Evolutionary conservation across 2,329 filamentous ascomycete species (phyloP).

Genomic region (Pseudogymnoascus sp.): DNA sequence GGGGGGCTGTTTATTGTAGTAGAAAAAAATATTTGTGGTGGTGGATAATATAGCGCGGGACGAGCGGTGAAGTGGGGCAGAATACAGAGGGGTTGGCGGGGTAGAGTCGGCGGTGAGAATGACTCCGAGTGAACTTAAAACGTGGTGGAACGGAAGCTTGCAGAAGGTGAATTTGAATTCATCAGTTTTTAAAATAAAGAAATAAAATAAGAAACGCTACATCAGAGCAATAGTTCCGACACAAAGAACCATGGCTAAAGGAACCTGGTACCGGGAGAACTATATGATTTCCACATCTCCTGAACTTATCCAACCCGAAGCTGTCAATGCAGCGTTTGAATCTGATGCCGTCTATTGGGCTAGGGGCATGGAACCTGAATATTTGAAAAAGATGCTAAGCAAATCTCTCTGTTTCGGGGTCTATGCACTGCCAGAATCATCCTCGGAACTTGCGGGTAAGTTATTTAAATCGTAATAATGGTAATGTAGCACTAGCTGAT

Average conservation of each 20-base stretch:
- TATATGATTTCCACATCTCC: slow-evolving; percentile 58
- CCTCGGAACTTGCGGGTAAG: slow-evolving; percentile 29
- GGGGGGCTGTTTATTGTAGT: slow-evolving; percentile 5
- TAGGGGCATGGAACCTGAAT: slow-evolving; percentile 40
- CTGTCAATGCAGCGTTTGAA: slow-evolving; percentile 48
- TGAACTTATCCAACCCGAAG: slow-evolving; percentile 44
- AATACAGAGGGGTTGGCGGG: slow-evolving; percentile 5
- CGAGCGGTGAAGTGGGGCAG: slow-evolving; percentile 7
- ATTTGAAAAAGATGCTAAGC: slow-evolving; percentile 45
- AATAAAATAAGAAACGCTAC: not conserved
- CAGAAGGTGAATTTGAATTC: slow-evolving; percentile 1
- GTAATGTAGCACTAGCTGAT: not conserved
- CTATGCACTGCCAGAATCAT: slow-evolving; percentile 36
- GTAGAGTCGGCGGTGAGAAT: slow-evolving; percentile 2
- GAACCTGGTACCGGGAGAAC: slow-evolving; percentile 43
- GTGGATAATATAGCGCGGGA: slow-evolving; percentile 7
- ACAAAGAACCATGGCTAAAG: slow-evolving; percentile 16
- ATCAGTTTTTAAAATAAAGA: not conserved
- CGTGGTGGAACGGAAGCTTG: not conserved
- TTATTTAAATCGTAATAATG: not conserved
- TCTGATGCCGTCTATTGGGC: slow-evolving; percentile 58
- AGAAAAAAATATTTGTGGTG: slow-evolving; percentile 9
- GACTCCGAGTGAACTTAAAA: not conserved
- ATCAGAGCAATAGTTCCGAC: not conserved
- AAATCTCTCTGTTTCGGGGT: slow-evolving; percentile 55